Base-by-base conservation (phyloP, 2,329 filamentous ascomycete genomes). In the Penicillium nordicum region DNA sequence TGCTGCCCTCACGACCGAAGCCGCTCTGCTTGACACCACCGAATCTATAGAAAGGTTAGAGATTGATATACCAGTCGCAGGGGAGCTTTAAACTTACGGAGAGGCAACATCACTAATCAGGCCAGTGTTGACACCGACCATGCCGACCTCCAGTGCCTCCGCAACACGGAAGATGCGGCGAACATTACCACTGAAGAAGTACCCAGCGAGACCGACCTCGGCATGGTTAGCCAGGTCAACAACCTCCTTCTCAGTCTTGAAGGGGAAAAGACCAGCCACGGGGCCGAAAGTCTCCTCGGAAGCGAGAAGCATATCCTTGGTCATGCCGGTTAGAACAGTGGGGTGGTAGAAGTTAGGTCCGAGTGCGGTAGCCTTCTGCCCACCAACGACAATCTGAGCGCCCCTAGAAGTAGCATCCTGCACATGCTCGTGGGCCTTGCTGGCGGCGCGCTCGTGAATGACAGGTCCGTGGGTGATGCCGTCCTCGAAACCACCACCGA, bases 211-310 rank as follows among this genome's bases (percentile, higher is more conserved):
- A 1, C 94, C 94, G 37, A 97, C 92, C 50, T 93, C 87, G 1
- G 90, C 81, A 41, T 79, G 75, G 74, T 99, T 99, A 4, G 94
- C 93, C 63, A 93, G 77, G 60, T 83, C 80, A 30, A 97, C 85
- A 5, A 96, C 94, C 68, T 97, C 92, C 51, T 88, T 87, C 76
- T 97, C 94, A 0, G 88, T 91, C 45, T 90, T 84, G 70, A 97
- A 99, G 47, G 86, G 83, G 79, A 97, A 97, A 14, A 97, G 76
- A 0, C 89, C 93, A 0, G 92, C 93, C 0, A 97, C 89, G 3
- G 94, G 94, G 0, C 94, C 94, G 71, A 99, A 99, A 0, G 93
- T 99, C 80, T 99, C 94, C 75, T 97, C 93, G 1, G 79, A 79
- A 5, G 90, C 87, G 64, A 97, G 82, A 57, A 84, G 82, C 94